Base-by-base conservation (phyloP, 2,329 filamentous ascomycete genomes). In the Trichoderma breve region DNA sequence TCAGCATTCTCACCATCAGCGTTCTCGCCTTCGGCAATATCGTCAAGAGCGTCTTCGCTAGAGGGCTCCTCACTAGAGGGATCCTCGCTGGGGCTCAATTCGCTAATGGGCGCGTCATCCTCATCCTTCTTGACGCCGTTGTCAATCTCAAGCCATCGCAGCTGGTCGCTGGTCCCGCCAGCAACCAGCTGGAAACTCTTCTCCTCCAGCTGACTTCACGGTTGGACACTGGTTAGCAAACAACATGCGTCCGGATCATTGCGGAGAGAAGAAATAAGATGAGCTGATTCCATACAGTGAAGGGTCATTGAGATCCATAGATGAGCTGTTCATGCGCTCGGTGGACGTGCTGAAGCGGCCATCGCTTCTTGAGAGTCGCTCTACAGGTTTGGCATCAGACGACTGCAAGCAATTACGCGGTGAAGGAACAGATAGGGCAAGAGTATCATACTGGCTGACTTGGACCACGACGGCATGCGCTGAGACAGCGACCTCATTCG, bases 71-170 rank as follows among this genome's bases (percentile, higher is more conserved):
- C 43, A 39, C 62, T 34, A 15, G 51, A 26, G 30, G 32, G 30
- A 34, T 51, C 47, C 43, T 66, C 63, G 63, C 63, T 34, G 30
- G 30, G 30, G 3, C 30, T 34, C 30, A 60, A 14, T 18, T 60
- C 57, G 30, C 57, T 60, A 11, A 53, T 53, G 47, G 47, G 47
- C 21, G 47, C 47, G 21, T 53, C 47, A 3, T 53, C 47, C 4
- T 53, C 47, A 21, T 53, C 47, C 55, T 70, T 70, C 55, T 32
- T 70, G 67, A 58, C 14, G 28, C 57, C 39, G 8, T 53, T 62
- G 39, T 70, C 67, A 62, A 70, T 70, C 28, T 70, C 67, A 47
- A 70, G 67, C 67, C 67, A 70, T 61, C 67, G 67, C 30, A 70
- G 67, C 67, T 70, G 67, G 39, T 70, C 67, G 39, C 67, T 62